Base-by-base conservation (phyloP, 2,329 filamentous ascomycete genomes). In the Dendrostoma leiphaemia region DNA sequence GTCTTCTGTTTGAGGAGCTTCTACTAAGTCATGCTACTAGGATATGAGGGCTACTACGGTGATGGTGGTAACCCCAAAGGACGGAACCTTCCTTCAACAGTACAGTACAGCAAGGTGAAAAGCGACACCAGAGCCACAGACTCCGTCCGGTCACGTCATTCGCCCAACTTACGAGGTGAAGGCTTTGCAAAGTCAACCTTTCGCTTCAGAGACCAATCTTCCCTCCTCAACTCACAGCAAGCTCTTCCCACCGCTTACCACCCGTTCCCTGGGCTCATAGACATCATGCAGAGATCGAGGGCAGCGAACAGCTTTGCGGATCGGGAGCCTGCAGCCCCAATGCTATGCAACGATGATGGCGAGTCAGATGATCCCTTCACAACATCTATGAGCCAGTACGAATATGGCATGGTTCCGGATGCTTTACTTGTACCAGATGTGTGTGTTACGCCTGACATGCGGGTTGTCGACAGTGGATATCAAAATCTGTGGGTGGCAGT, bases 401-500 rank as follows among this genome's bases (percentile, higher is more conserved):
- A 40, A n/a, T 19, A 44, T 26, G 40, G 17, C 17, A 8, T 32
- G 17, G 12, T 12, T 17, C 17, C 35, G 8, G 19, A 10, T n/a
- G n/a, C 17, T 2, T 13, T 57, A 6, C 26, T 51, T 23, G 31
- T 43, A 3, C 57, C 57, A 24, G 37, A 48, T 3, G 46, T 57
- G 4, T 17, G 17, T n/a, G 37, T 59, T 23, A 59, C 57, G 7
- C 47, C 57, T 8, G 57, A 59, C 7, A 48, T 28, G n/a, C 46
- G 54, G 13, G 31, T 48, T 7, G 34, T 59, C 15, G 44, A 51
- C 28, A 35, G 41, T 2, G 41, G 53, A 2, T 44, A 34, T n/a
- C 50, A 54, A 21, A 59, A 40, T 12, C 57, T 59, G 19, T 59
- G 57, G 57, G 51, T 51, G 6, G 54, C 57, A 26, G 48, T 59